Evolutionary conservation across 2,329 filamentous ascomycete species (phyloP), one percentile per base, ranked within the genome.

Genomic region (Trichoderma atrobrunneum): DNA sequence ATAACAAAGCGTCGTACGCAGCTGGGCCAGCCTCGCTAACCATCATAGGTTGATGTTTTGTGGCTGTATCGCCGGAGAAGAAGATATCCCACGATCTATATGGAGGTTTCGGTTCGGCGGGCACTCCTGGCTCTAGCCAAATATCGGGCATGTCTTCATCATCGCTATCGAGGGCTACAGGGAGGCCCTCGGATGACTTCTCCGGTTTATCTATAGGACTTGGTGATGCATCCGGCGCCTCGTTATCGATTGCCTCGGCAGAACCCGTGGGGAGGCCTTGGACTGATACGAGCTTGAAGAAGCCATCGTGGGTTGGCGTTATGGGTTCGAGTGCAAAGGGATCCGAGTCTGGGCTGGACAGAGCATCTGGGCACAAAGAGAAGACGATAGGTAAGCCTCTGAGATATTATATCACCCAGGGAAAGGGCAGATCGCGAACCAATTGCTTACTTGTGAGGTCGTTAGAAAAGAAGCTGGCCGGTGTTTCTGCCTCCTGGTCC

Each of bases 71-170:
- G 5, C 83, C 78, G 6, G 82, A 77, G n/a, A 83, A 78, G 76
- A 95, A 95, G 2, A 81, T 82, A 75, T 94, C 90, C 93, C 93
- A 96, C 1, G 90, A 91, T 73, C 86, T 87, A 76, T 90, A 89
- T 51, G 82, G 79, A 7, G 85, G 81, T 6, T 73, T 65, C 5
- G 78, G 78, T n/a, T 75, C 26, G 67, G 2, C 76, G 63, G 11
- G 77, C 73, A 14, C 81, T 77, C 8, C 84, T 80, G 81, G 77
- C 0, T 81, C 76, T 43, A 85, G 79, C 89, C 89, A 91, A 1
- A 86, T 61, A 60, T 82, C 80, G 12, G 65, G 70, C 6, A 59
- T 68, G 1, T 70, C 11, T 11, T 74, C 75, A 8, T 60, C 18
- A 1, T 72, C 32, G 18, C 70, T 36, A 7, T 75, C 71, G 18